Conservation (phyloP, 768 basidiomycete genomes). For the Auricularia heimuer region DNA sequence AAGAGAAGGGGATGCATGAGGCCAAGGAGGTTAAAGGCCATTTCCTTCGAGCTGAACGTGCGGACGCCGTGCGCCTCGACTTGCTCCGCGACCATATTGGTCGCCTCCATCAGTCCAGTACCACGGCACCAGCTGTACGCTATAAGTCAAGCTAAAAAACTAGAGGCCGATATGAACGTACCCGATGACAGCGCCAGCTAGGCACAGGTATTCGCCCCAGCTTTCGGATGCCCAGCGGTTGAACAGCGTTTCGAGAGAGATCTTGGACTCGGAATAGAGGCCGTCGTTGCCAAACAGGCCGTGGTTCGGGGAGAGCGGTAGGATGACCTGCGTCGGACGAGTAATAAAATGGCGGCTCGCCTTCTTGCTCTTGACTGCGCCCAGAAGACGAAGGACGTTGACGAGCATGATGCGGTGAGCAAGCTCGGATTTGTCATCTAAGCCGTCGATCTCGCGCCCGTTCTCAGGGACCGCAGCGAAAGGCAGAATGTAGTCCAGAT, state of each 20-base stretch:
- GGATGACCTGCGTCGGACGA: slow-evolving; percentile 95
- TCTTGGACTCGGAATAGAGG: slow-evolving; percentile 96
- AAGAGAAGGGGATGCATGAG: slow-evolving; percentile 98
- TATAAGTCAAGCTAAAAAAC: slow-evolving; percentile 7
- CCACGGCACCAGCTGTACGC: slow-evolving; percentile 84
- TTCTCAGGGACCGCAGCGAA: slow-evolving; percentile 99
- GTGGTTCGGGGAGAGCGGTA: slow-evolving; percentile 96
- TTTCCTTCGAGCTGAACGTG: slow-evolving; percentile 99
- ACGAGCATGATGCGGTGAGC: slow-evolving; percentile 99
- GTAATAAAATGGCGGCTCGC: slow-evolving; percentile 94
- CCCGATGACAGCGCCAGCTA: slow-evolving; percentile 98
- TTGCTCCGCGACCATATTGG: slow-evolving; percentile 89
- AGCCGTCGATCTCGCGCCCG: slow-evolving; percentile 92
- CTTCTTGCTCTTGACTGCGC: slow-evolving; percentile 97
- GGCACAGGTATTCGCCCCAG: slow-evolving; percentile 98
- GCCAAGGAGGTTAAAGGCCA: slow-evolving; percentile 99
- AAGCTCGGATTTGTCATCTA: slow-evolving; percentile 96
- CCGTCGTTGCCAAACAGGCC: slow-evolving; percentile 97
- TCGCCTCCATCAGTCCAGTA: slow-evolving; percentile 92
- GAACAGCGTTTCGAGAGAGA: slow-evolving; percentile 95
- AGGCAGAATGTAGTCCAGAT: slow-evolving; percentile 96
- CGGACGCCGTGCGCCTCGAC: slow-evolving; percentile 88
- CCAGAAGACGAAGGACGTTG: slow-evolving; percentile 90
- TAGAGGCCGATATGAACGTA: slow-evolving; percentile 27
- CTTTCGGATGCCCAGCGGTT: slow-evolving; percentile 96